Base-by-base conservation (phyloP, 129 eudicot species). In the Tanacetum coccineum region DNA sequence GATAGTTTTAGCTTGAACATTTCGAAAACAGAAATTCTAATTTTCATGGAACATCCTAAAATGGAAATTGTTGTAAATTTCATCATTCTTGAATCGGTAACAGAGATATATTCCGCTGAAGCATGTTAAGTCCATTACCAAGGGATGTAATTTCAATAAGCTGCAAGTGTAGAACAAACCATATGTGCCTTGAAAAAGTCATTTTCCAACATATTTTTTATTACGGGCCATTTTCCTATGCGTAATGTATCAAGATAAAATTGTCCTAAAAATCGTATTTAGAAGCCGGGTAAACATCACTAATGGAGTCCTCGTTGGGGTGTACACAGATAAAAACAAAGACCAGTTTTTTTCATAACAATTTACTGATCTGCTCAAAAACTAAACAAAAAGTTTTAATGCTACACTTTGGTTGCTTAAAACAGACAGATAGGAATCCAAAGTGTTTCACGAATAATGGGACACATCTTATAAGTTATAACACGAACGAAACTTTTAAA, bases 11-110 rank as follows among this genome's bases (percentile, higher is more conserved):
- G 54, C 6, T 17, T 44, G 53, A 63, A 15, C 13, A 44, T 20
- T 17, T 49, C 3, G 9, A 4, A 66, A n/a, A 25, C 9, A 26
- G 40, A 45, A 45, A 0, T 13, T 7, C n/a, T 8, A 48, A 1
- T 25, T 19, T 21, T 21, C 58, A 22, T 65, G 25, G 26, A 64
- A 20, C 18, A 64, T 11, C 19, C 54, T 30, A 21, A 20, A 46
- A 13, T 13, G 22, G 57, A 47, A 46, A 46, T 17, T 2, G 40
- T 3, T 18, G 70, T 1, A 9, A 13, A 3, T 9, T 65, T 46
- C 26, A 65, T 20, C 25, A 13, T 46, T 46, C 39, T 39, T 45
- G 56, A n/a, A 64, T 64, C 21, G 21, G 55, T 46, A 64, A 65
- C 45, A 36, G 10, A 11, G 20, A 50, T 49, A 36, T 25, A 21